A percentile compares a stretch with the other conserved stretches of the same genome.
Evolutionary conservation across 352 stramenopile genomes (phyloP).

Genomic region (Globisporangium abappressorium): DNA sequence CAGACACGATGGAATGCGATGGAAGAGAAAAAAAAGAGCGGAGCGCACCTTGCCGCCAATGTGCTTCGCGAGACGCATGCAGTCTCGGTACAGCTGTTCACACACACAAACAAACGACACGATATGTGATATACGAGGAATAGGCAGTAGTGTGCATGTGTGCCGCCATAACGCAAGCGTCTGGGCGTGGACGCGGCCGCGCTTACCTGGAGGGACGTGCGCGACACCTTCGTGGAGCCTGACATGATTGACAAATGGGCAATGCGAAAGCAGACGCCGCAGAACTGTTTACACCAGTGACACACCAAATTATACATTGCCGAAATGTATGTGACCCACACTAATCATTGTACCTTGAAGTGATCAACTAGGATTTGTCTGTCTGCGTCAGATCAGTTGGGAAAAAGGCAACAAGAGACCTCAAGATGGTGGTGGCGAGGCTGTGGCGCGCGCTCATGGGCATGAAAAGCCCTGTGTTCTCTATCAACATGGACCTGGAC

Average conservation of each 20-base stretch:
- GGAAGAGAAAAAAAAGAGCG: not conserved
- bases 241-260: slow-evolving; percentile 27
- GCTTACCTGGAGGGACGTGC: slow-evolving; percentile 67
- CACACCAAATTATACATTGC: not conserved
- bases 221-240: slow-evolving; percentile 63
- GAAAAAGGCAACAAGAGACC: not conserved
- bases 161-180: not conserved
- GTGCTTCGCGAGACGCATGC: slow-evolving; percentile 82
- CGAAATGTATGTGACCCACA: not conserved
- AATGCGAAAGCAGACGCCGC: not conserved
- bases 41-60: slow-evolving; percentile 73
- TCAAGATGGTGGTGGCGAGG: not conserved
- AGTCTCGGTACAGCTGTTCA: slow-evolving; percentile 78
- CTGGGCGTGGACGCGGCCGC: not conserved
- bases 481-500: not conserved
- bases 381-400: not conserved
- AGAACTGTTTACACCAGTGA: slow-evolving; percentile 1
- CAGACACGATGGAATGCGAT: not conserved
- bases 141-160: not conserved
- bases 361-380: not conserved
- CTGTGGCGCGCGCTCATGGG: not conserved
- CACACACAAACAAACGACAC: not conserved
- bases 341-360: not conserved
- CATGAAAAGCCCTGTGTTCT: not conserved
- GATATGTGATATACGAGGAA: not conserved